Conservation (phyloP, 345 rosid species). For the Gossypioides kirkii region DNA sequence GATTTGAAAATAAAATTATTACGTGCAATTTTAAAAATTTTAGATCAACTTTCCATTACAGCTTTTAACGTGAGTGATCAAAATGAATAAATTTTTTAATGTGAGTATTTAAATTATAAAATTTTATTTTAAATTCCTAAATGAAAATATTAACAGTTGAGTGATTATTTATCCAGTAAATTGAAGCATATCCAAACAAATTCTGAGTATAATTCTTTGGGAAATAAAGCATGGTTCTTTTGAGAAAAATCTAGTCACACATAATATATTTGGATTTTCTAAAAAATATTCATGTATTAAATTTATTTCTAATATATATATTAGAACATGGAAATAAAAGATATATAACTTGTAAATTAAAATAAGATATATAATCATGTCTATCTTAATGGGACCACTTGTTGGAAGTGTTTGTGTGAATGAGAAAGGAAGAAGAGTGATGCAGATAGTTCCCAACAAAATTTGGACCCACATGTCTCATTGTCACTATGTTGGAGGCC, state of each 20-base stretch:
- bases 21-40: too few species aligned
- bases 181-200: background rate
- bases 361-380: too few species aligned
- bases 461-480: background rate
- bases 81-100: too few species aligned
- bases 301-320: background rate
- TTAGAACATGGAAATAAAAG: background rate
- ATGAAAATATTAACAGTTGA: too few species aligned
- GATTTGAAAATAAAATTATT: too few species aligned
- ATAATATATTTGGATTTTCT: background rate
- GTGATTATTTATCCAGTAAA: background rate
- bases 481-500: background rate
- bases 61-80: too few species aligned
- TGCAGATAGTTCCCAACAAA: conserved; percentile 8
- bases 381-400: background rate
- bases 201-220: conserved; percentile 15
- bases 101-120: too few species aligned
- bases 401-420: background rate
- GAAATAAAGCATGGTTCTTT: conserved; percentile 17
- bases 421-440: background rate
- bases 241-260: conserved; percentile 1
- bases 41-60: too few species aligned
- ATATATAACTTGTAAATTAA: too few species aligned
- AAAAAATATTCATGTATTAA: background rate
- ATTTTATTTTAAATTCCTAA: too few species aligned